Base-by-base conservation (phyloP, 2,329 filamentous ascomycete genomes). In the Penicillium sp. region DNA sequence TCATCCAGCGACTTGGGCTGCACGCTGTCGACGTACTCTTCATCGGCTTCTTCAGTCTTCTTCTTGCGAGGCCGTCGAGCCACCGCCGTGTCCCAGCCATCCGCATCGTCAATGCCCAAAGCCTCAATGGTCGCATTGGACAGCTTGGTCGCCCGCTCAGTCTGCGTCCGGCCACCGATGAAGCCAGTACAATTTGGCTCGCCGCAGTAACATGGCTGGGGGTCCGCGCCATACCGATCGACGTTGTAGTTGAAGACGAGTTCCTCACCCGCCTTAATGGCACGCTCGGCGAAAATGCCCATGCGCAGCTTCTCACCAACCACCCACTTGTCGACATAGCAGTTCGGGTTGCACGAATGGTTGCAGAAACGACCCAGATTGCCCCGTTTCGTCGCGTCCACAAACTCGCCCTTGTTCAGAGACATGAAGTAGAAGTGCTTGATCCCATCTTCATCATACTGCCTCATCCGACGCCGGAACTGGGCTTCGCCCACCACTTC, bases 341-440 rank as follows among this genome's bases (percentile, higher is more conserved):
- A 98, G 74, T 99, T 99, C 17, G 95, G 95, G 75, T 95, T 96
- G 84, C 95, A 99, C 8, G 95, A 98, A 76, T 99, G 95, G 72
- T 99, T 99, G 85, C 95, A 99, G 73, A 99, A 99, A 34, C 95
- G 89, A 54, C 93, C 95, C 5, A 99, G 85, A 68, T 98, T 98
- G 53, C 95, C 95, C 75, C 92, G 96, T 74, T 95, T 96, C 10
- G 95, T 99, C 22, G 95, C 95, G 78, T 99, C 95, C 60, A 99
- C 92, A 73, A 98, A 99, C 76, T 98, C 95, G 71, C 88, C 91
- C 76, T 96, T 96, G 73, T 88, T 96, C 63, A 99, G 87, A 31
- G 95, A 98, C 95, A 99, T 99, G 81, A 99, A 99, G 79, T 99
- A 99, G 76, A 99, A 99, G 78, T 99, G 95, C 76, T 96, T 96